Evolutionary conservation across 1,284 basidiomycete genomes (phyloP), one percentile per base, ranked within the genome.

Genomic region (Boletus chippewaensis): DNA sequence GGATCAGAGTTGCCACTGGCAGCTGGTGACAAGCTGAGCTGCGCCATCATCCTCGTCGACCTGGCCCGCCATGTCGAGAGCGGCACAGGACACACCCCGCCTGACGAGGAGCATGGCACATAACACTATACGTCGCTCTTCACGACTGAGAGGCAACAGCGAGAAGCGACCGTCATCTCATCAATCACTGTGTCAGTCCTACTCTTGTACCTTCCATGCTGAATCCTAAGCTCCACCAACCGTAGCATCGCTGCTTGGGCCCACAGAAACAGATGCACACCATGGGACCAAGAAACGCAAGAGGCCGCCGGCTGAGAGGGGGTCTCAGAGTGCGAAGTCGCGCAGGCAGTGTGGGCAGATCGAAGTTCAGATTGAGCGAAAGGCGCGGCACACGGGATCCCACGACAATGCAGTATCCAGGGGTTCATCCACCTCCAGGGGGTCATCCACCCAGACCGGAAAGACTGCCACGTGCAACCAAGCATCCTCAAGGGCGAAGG

Each of bases 41-140:
- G 18, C 6, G 15, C 34, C 13, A 9, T 35, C 15, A n/a, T 12
- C 13, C 7, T 15, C 34, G 22, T 24, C 22, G 22, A 24, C 22
- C 22, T 24, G 7, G 22, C 28, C 59, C 36, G 8, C 32, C 60
- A 61, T 65, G 56, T 41, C 55, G 29, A 49, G 51, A 45, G 16
- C 41, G 7, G 29, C 49, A n/a, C 54, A 51, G 53, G 55, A 52
- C 1, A 51, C 41, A 29, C 22, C 46, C 5, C 64, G 54, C 40
- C 53, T 44, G 26, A 66, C 67, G 38, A 66, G 60, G 47, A 67
- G 60, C 39, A 61, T 63, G 54, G 38, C 53, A 9, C 39, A 45
- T 2, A 53, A 7, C 11, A 12, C 40, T 1, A 12, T 54, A 13
- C 61, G 63, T 42, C 56, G 66, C 9, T 70, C 67, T 36, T 36